Evolutionary conservation across 2,329 filamentous ascomycete species (phyloP).

Genomic region (Ascochyta pisi): DNA sequence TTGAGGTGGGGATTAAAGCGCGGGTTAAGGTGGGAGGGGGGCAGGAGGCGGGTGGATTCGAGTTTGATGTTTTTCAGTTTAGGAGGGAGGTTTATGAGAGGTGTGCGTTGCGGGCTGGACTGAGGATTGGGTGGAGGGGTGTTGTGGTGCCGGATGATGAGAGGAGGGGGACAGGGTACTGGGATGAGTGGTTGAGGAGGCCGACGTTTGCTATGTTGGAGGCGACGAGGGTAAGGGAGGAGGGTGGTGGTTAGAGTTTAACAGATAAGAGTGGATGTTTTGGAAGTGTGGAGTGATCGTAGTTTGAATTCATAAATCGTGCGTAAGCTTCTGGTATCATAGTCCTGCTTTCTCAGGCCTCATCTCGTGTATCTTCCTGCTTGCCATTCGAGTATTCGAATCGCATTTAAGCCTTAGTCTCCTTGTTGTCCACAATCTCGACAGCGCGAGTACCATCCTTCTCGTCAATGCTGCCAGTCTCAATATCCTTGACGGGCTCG

Average conservation of each 20-base stretch:
- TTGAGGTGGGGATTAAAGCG: conserved; percentile 32
- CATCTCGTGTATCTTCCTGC: neutral
- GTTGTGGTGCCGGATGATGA: conserved; percentile 36
- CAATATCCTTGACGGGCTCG: conserved; percentile 38
- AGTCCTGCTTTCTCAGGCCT: neutral
- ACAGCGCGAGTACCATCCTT: conserved; percentile 32
- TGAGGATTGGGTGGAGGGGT: conserved; percentile 31
- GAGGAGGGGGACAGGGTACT: conserved; percentile 29
- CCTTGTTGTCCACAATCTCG: conserved; percentile 28
- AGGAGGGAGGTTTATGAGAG: conserved; percentile 35
- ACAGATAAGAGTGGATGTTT: neutral
- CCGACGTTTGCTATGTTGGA: conserved; percentile 36
- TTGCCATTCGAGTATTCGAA: neutral
- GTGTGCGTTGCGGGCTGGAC: conserved; percentile 30
- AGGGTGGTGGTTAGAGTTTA: neutral
- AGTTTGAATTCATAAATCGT: conserved; percentile 6
- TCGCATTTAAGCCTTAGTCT: conserved; percentile 10
- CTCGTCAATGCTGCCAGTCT: conserved; percentile 39
- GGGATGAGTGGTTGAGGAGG: conserved; percentile 30
- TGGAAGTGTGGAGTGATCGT: neutral
- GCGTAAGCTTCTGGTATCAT: conserved; percentile 7
- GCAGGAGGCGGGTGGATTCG: conserved; percentile 11
- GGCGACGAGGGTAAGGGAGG: conserved; percentile 13
- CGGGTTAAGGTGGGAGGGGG: conserved; percentile 27
- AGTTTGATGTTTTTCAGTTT: conserved; percentile 40